Conservation (phyloP, 192 early-diverging fungal genomes). For the Coemansia sp. region DNA sequence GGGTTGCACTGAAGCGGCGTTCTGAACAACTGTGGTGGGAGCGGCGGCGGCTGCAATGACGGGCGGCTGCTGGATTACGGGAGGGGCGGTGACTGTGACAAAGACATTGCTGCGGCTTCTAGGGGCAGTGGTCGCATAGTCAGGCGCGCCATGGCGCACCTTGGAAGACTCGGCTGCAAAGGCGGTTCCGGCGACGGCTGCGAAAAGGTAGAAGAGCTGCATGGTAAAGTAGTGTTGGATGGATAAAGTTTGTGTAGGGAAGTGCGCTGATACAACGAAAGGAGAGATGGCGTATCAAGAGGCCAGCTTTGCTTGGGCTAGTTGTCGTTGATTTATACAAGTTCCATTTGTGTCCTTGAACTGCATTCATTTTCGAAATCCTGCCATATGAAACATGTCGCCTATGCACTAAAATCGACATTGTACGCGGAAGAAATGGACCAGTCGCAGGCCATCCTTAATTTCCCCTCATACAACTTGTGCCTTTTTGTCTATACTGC, state of each 20-base stretch:
- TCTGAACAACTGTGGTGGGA: slow-evolving; percentile 38
- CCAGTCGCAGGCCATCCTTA: not conserved
- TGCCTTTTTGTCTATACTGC: not conserved
- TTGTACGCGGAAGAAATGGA: not conserved
- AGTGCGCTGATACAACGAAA: not conserved
- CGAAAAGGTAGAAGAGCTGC: not conserved
- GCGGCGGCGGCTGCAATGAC: slow-evolving; percentile 20
- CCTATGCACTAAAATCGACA: not conserved
- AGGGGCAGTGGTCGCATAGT: not conserved
- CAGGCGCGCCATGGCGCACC: slow-evolving; percentile 14
- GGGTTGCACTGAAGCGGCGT: slow-evolving; percentile 40
- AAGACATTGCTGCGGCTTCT: slow-evolving; percentile 28
- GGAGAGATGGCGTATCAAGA: not conserved
- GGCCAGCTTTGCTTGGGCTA: not conserved
- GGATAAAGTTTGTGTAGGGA: not conserved
- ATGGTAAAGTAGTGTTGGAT: no score
- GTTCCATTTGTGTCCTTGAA: not conserved
- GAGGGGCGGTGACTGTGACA: slow-evolving; percentile 41
- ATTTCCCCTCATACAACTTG: not conserved
- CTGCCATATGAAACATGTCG: slow-evolving; percentile 1
- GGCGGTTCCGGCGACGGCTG: not conserved
- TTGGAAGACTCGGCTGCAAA: slow-evolving; percentile 18
- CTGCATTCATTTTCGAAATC: not conserved
- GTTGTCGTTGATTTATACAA: not conserved
- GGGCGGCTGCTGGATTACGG: slow-evolving; percentile 37